Conservation (phyloP, 1,284 basidiomycete species). For the Ustilago shanxiensis region DNA sequence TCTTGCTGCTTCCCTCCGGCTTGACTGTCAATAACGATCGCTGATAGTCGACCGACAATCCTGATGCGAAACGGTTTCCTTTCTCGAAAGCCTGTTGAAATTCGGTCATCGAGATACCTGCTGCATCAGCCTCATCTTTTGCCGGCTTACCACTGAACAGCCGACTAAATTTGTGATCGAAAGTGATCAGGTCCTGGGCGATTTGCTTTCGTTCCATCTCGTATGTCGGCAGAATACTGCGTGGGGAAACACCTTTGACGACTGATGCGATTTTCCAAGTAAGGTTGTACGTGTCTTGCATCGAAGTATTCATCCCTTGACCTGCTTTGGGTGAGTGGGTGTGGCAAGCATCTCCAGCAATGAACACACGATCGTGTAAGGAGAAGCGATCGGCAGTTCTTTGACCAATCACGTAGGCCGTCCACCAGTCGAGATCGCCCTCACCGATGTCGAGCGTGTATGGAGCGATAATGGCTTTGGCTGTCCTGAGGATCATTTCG, state of each 20-base stretch:
- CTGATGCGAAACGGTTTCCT: constrained; percentile 36
- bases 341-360: constrained; percentile 72
- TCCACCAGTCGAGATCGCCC: constrained; percentile 80
- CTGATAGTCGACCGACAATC: constrained; percentile 36
- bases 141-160: constrained; percentile 83
- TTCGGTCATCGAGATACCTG: constrained; percentile 78
- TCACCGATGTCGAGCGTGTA: constrained; percentile 77
- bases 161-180: constrained; percentile 81
- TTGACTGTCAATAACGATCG: constrained; percentile 35
- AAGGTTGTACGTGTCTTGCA: constrained; percentile 76
- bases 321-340: constrained; percentile 71
- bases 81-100: constrained; percentile 73
- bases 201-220: constrained; percentile 75
- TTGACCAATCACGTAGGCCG: constrained; percentile 48
- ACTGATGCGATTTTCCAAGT: constrained; percentile 78
- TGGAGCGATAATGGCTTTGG: constrained; percentile 78
- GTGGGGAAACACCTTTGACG: constrained; percentile 78
- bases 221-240: constrained; percentile 77
- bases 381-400: constrained; percentile 38
- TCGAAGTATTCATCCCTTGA: constrained; percentile 72
- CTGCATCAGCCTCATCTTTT: constrained; percentile 73
- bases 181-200: constrained; percentile 79
- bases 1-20: constrained; percentile 21
- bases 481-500: constrained; percentile 76
- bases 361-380: constrained; percentile 65